phyloP scores from a whole-genome alignment of 805 yeast genomes.

The Nakazawaea ishiwadae region DNA sequence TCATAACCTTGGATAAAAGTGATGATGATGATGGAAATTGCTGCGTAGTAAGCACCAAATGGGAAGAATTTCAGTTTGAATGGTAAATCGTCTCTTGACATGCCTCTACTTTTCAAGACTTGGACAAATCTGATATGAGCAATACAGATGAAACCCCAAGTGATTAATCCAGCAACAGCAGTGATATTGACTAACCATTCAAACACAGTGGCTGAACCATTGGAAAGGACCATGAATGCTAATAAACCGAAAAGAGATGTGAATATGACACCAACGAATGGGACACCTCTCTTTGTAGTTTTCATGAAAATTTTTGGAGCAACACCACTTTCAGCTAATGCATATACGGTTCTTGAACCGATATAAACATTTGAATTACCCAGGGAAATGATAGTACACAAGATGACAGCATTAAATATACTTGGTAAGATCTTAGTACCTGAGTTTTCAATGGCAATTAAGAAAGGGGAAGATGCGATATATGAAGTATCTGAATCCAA shows the following conservation, averaged over 20 bases:
- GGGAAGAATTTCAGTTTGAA: constrained; percentile 75
- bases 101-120: constrained; percentile 57
- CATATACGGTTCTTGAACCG: constrained; percentile 63
- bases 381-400: constrained; percentile 68
- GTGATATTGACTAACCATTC: constrained; percentile 71
- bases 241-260: constrained; percentile 61
- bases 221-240: constrained; percentile 54
- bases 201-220: constrained; percentile 54
- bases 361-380: constrained; percentile 73
- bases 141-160: constrained; percentile 64
- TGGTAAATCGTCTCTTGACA: constrained; percentile 65
- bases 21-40: constrained; percentile 47
- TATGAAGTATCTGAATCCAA: constrained; percentile 32
- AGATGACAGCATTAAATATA: constrained; percentile 68
- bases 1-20: constrained; percentile 70
- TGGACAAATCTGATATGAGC: constrained; percentile 69
- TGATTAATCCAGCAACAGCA: constrained; percentile 72
- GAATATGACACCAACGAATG: constrained; percentile 49
- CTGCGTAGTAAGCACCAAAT: constrained; percentile 57
- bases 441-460: constrained; percentile 64
- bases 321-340: constrained; percentile 53
- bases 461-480: constrained; percentile 59
- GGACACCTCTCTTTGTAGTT: constrained; percentile 58
- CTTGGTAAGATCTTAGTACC: constrained; percentile 65
- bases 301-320: constrained; percentile 50